These are phyloP conservation scores for Hypholoma fasciculare DNA, from an alignment of 768 basidiomycete genomes.

Conservation along the genomic window DNA sequence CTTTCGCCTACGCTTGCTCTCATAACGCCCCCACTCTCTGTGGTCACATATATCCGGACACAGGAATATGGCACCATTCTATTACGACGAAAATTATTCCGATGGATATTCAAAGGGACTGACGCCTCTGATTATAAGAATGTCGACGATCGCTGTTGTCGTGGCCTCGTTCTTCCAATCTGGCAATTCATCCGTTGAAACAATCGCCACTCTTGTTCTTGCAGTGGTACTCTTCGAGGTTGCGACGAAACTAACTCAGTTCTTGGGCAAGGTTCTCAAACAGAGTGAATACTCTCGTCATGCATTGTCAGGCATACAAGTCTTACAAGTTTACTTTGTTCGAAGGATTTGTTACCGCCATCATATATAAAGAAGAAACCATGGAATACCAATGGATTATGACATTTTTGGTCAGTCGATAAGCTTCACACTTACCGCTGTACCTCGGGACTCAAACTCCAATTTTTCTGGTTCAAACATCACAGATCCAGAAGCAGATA, in stretches of 20 bases:
- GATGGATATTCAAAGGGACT: background rate
- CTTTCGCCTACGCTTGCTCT: no score
- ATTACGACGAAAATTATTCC: background rate
- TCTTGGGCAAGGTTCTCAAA: background rate
- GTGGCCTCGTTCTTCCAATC: background rate
- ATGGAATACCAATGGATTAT: conserved; percentile 4
- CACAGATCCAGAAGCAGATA: background rate
- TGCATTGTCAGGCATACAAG: background rate
- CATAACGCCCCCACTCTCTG: no score
- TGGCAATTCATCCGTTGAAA: background rate
- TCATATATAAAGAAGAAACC: background rate
- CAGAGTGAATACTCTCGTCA: background rate
- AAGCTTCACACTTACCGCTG: background rate
- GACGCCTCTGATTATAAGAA: background rate
- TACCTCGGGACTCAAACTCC: background rate
- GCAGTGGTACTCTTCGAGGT: background rate
- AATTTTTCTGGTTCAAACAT: background rate
- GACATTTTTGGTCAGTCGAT: background rate
- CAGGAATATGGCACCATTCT: background rate
- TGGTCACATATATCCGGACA: background rate
- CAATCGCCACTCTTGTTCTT: background rate
- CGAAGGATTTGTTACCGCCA: no score
- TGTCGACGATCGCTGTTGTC: background rate
- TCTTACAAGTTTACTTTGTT: no score
- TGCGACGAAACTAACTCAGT: background rate